phyloP scores from a whole-genome alignment of 768 basidiomycete genomes.

The Tulasnella sp. region DNA sequence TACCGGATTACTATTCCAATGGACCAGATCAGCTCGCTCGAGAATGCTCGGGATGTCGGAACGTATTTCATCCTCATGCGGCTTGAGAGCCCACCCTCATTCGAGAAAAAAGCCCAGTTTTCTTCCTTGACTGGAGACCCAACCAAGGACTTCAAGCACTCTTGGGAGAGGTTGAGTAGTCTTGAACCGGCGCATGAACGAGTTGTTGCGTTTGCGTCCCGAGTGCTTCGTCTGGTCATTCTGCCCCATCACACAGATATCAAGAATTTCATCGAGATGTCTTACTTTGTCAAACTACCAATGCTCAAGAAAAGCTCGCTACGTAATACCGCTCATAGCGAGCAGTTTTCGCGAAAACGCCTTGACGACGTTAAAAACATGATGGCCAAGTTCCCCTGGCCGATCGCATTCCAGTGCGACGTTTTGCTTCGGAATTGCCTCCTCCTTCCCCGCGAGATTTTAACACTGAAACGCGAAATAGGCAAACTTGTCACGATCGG shows the following conservation, averaged over 20 bases:
- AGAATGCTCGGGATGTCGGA: constrained; percentile 61
- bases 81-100: constrained; percentile 53
- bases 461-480: constrained; percentile 31
- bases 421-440: constrained; percentile 64
- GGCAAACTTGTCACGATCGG: constrained; percentile 52
- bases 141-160: constrained; percentile 50
- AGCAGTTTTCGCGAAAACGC: constrained; percentile 56
- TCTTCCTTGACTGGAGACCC: constrained; percentile 53
- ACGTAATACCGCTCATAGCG: constrained; percentile 46
- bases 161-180: constrained; percentile 60
- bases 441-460: constrained; percentile 63
- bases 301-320: constrained; percentile 50
- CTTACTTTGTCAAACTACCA: constrained; percentile 45
- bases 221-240: constrained; percentile 55
- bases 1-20: constrained; percentile 21
- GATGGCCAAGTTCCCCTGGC: constrained; percentile 60
- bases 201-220: constrained; percentile 65
- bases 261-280: constrained; percentile 55
- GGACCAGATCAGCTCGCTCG: constrained; percentile 54
- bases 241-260: constrained; percentile 58
- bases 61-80: constrained; percentile 59
- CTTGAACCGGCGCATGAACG: constrained; percentile 61
- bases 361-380: constrained; percentile 53
- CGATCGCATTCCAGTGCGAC: constrained; percentile 77
- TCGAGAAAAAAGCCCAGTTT: constrained; percentile 65